Evolutionary conservation across 768 basidiomycete species (phyloP), one percentile per base, ranked within the genome.

Genomic region (Solioccasus polychromus): DNA sequence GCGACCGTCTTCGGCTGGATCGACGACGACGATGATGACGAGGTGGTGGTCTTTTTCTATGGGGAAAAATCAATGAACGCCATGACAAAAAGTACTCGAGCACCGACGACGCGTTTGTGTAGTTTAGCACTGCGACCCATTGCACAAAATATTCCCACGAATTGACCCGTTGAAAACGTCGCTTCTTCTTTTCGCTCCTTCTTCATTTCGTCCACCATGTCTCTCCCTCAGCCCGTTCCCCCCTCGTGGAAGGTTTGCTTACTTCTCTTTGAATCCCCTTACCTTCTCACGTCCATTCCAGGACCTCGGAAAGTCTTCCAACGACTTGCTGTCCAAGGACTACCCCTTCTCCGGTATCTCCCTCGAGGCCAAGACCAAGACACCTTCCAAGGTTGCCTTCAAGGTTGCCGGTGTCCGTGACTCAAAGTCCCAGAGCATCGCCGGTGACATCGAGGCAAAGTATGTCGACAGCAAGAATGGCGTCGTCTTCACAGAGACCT

Each of bases 291-390:
- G 23, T 34, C 51, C 45, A 50, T 56, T 54, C 23, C 57, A 92
- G 90, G 90, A 92, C 70, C 85, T 92, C 58, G 95, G 95, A 71
- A 98, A 97, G 82, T 93, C 92, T 56, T 91, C 92, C 71, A 90
- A 84, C 62, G 95, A 98, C 80, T 73, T 98, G 53, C 78, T 99
- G 59, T 76, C 77, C 67, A 92, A 86, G 77, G 96, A 99, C 77
- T 98, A 83, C 77, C 84, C 80, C 59, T 85, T 91, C 81, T 66
- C 73, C 42, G 81, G 80, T 25, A 78, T 75, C 46, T 68, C 75
- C 45, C 79, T 92, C 45, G 90, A 92, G 70, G 83, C 92, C 62
- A 93, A 92, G 76, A 93, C 90, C 46, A 80, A 84, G 64, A 88
- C 91, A 0, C 86, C 90, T 25, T 91, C 89, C 63, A 81, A 83